phyloP scores from a whole-genome alignment of 345 rosid species.

The Gossypioides kirkii region DNA sequence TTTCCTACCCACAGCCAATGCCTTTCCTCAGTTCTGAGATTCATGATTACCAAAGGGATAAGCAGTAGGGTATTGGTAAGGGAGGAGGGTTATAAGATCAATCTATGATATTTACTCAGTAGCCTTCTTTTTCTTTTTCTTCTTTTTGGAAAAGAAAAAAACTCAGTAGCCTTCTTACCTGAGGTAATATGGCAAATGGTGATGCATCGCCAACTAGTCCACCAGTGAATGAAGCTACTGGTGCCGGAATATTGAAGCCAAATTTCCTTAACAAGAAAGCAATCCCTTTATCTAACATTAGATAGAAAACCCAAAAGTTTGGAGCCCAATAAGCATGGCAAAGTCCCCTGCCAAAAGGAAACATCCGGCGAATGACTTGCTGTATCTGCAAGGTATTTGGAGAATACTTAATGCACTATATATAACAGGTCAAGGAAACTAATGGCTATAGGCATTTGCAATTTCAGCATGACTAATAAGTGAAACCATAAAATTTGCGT shows the following conservation, averaged over 20 bases:
- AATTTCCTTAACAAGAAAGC: conserved; percentile 51
- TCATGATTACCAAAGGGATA: not conserved
- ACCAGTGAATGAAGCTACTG: conserved; percentile 81
- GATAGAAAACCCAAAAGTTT: conserved; percentile 91
- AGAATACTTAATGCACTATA: conserved; percentile 20
- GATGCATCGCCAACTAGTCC: conserved; percentile 84
- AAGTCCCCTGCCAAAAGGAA: conserved; percentile 97
- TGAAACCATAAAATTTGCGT: not conserved
- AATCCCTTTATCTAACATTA: conserved; percentile 67
- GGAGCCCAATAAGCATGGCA: conserved; percentile 99
- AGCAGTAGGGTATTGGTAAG: not conserved
- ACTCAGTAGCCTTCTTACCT: conserved; percentile 31
- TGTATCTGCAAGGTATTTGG: conserved; percentile 60
- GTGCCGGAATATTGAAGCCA: conserved; percentile 43
- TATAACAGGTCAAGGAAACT: conserved; percentile 1
- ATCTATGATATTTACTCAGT: too few relatives aligned
- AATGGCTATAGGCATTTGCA: not conserved
- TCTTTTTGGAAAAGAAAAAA: too few relatives aligned
- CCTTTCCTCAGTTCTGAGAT: not conserved
- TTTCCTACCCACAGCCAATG: not conserved
- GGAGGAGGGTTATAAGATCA: too few relatives aligned
- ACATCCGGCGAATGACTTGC: conserved; percentile 72
- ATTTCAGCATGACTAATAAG: not conserved
- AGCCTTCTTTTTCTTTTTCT: too few relatives aligned
- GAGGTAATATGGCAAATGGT: conserved; percentile 70